phyloP scores from a whole-genome alignment of 129 eudicot species.

The Arctium lappa region DNA sequence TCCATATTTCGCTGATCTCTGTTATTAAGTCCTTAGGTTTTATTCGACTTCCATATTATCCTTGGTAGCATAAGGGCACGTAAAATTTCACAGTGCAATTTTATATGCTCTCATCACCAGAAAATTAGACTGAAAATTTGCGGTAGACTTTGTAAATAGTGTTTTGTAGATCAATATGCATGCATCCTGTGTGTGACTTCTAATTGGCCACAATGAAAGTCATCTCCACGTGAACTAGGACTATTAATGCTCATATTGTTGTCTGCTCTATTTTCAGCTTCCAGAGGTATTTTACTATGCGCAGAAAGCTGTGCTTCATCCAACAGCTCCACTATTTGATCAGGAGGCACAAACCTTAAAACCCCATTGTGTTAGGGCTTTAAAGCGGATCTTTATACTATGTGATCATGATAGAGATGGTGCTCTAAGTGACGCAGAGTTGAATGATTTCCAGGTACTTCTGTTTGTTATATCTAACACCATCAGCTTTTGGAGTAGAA shows the following conservation, averaged over 20 bases:
- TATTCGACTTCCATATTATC: not conserved
- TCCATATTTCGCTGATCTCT: not conserved
- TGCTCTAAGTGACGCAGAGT: slow-evolving; percentile 75
- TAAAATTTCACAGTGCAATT: not conserved
- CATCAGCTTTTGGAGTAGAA: not conserved
- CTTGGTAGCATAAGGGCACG: not conserved
- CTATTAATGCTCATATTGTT: not conserved
- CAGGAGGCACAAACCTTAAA: slow-evolving; percentile 70
- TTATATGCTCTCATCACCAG: not conserved
- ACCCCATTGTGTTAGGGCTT: slow-evolving; percentile 72
- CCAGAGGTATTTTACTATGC: slow-evolving; percentile 73
- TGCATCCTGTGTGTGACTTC: not conserved
- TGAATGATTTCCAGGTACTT: slow-evolving; percentile 74
- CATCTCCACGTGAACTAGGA: not conserved
- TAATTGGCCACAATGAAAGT: not conserved
- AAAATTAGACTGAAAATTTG: not conserved
- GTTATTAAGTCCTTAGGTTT: not conserved
- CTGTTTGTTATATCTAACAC: not conserved
- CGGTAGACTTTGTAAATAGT: not conserved
- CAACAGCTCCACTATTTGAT: slow-evolving; percentile 77
- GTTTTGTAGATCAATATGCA: not conserved
- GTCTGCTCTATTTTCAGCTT: slow-evolving; percentile 34
- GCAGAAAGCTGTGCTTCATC: slow-evolving; percentile 75
- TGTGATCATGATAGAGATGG: slow-evolving; percentile 83
- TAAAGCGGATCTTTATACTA: slow-evolving; percentile 68